phyloP scores from a whole-genome alignment of 179 eudicot species.

The Pouteria campechiana region DNA sequence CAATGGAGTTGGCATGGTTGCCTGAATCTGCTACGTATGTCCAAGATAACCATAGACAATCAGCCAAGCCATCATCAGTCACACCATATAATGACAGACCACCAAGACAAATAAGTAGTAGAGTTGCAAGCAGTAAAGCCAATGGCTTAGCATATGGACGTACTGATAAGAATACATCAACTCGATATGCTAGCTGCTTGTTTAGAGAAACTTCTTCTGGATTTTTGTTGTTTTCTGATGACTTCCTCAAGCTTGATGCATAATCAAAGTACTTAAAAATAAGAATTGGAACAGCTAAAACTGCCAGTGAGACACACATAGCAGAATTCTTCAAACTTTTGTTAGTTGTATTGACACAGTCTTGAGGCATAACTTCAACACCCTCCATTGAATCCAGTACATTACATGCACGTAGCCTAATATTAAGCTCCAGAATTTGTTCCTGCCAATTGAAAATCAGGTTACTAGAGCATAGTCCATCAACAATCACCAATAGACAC shows the following conservation, averaged over 20 bases:
- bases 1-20: slow-evolving; percentile 42
- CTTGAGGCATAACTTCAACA: slow-evolving; percentile 1
- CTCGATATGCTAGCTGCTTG: slow-evolving; percentile 42
- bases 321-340: slow-evolving; percentile 25
- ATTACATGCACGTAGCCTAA: slow-evolving; percentile 19
- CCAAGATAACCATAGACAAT: slow-evolving; percentile 54
- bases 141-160: slow-evolving; percentile 48
- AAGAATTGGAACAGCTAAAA: slow-evolving; percentile 29
- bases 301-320: slow-evolving; percentile 18
- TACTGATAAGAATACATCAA: slow-evolving; percentile 37
- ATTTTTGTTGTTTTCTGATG: slow-evolving; percentile 16
- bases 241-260: slow-evolving; percentile 26
- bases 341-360: slow-evolving; percentile 8
- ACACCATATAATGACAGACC: slow-evolving; percentile 47
- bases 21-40: slow-evolving; percentile 39
- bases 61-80: slow-evolving; percentile 35
- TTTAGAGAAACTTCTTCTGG: slow-evolving; percentile 28
- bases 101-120: slow-evolving; percentile 38
- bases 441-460: slow-evolving; percentile 12
- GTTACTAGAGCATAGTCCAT: not conserved
- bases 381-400: slow-evolving; percentile 12
- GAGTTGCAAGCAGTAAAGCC: slow-evolving; percentile 40
- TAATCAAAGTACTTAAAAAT: slow-evolving; percentile 34
- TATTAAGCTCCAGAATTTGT: slow-evolving; percentile 23
- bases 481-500: not conserved